phyloP scores from a whole-genome alignment of 1,284 basidiomycete genomes.

The Agroathelia rolfsii region DNA sequence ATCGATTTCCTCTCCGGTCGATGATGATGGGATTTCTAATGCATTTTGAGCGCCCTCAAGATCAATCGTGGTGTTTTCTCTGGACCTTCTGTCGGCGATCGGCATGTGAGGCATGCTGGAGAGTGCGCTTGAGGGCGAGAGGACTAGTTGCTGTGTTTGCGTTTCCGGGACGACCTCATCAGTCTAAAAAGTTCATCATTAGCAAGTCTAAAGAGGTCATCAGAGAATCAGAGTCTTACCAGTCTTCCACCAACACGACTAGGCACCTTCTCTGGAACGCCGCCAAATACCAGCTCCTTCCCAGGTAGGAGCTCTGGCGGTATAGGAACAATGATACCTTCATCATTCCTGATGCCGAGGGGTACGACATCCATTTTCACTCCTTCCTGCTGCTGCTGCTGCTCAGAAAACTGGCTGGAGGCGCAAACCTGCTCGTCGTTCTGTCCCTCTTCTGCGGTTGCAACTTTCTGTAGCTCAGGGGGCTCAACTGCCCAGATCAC shows the following conservation, averaged over 20 bases:
- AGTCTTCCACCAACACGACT: constrained; percentile 43
- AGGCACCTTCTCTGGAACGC: constrained; percentile 42
- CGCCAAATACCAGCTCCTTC: constrained; percentile 30
- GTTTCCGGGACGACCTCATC: constrained; percentile 5
- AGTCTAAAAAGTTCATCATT: too few relatives aligned
- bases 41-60: too few relatives aligned
- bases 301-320: constrained; percentile 12
- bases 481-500: constrained; percentile 42
- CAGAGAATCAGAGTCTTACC: too few relatives aligned
- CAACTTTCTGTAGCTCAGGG: constrained; percentile 31
- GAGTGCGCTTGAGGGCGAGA: too few relatives aligned
- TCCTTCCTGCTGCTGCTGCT: constrained; percentile 19
- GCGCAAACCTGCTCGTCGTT: constrained; percentile 28
- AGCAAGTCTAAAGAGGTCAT: too few relatives aligned
- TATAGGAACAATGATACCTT: constrained; percentile 32
- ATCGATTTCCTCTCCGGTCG: constrained; percentile 14
- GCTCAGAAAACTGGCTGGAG: constrained; percentile 30
- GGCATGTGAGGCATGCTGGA: too few relatives aligned
- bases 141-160: too few relatives aligned
- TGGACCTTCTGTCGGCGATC: too few relatives aligned
- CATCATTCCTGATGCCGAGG: constrained; percentile 37
- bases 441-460: constrained; percentile 41
- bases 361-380: constrained; percentile 24
- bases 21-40: too few relatives aligned
- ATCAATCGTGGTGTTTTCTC: too few relatives aligned